Conservation (phyloP, 257 asterid species). For the Vinca minor region DNA sequence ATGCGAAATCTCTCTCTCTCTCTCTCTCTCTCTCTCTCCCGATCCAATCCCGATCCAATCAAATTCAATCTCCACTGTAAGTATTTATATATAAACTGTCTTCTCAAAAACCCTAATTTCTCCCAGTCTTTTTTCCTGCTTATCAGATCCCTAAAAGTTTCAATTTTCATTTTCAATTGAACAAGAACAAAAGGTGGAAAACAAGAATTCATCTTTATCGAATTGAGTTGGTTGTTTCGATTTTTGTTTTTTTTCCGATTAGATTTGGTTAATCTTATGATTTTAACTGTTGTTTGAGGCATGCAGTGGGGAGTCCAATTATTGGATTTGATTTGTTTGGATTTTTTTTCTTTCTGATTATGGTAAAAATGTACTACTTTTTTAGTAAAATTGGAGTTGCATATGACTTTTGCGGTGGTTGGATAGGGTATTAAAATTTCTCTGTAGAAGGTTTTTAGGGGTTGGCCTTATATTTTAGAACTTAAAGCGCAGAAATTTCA, state of each 20-base stretch:
- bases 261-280: constrained; percentile 14
- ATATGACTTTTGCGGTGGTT: background rate
- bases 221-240: constrained; percentile 6
- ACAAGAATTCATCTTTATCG: constrained; percentile 1
- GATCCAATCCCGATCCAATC: constrained; percentile 43
- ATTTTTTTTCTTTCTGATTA: background rate
- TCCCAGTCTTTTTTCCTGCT: background rate
- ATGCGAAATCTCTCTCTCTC: constrained; percentile 11
- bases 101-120: constrained; percentile 17
- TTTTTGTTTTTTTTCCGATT: background rate
- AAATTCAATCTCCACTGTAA: constrained; percentile 33
- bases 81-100: constrained; percentile 9
- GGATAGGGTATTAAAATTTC: background rate
- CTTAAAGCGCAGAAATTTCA: constrained; percentile 5
- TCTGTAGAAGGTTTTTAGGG: constrained; percentile 20
- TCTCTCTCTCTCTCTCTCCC: constrained; percentile 28
- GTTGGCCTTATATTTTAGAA: constrained; percentile 33
- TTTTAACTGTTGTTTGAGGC: constrained; percentile 16
- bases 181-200: background rate
- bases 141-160: constrained; percentile 13
- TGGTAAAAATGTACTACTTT: background rate
- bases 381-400: background rate
- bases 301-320: constrained; percentile 14
- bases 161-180: background rate
- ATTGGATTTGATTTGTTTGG: background rate